Percentiles rank a stretch among this genome's conserved stretches.
These are phyloP conservation scores for Agrocybe praecox DNA, from an alignment of 768 basidiomycete species.

Conservation along the genomic window DNA sequence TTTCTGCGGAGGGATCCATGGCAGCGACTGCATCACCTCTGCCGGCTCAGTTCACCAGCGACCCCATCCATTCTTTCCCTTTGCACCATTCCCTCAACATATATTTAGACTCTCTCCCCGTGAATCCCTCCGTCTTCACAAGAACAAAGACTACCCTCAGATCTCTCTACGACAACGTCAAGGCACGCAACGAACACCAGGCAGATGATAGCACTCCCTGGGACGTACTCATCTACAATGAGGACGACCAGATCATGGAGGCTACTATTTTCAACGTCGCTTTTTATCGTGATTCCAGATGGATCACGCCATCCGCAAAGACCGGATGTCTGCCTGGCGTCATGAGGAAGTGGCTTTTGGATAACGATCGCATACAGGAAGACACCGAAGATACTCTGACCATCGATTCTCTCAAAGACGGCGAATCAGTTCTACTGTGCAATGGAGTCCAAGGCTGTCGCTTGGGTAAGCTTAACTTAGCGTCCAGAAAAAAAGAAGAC, in stretches of 20 bases:
- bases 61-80: conserved; percentile 36
- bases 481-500: conserved; percentile 8
- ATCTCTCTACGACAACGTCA: conserved; percentile 60
- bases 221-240: conserved; percentile 71
- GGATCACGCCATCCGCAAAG: conserved; percentile 65
- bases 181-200: conserved; percentile 53
- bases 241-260: conserved; percentile 55
- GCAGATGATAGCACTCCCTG: conserved; percentile 21
- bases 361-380: conserved; percentile 57
- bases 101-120: conserved; percentile 56
- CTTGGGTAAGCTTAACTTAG: conserved; percentile 45
- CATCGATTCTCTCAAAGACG: conserved; percentile 42
- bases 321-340: conserved; percentile 78
- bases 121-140: conserved; percentile 59
- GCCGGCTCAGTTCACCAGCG: conserved; percentile 30
- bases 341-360: conserved; percentile 68
- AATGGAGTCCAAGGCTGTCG: conserved; percentile 76
- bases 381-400: conserved; percentile 44
- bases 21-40: conserved; percentile 33
- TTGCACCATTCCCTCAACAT: conserved; percentile 22
- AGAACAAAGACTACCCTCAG: conserved; percentile 74
- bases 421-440: conserved; percentile 71
- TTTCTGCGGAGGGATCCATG: conserved; percentile 41
- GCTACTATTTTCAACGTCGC: conserved; percentile 75
- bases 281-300: conserved; percentile 53